Base-by-base conservation (phyloP, 768 basidiomycete species). In the Tylopilus rubrobrunneus region DNA sequence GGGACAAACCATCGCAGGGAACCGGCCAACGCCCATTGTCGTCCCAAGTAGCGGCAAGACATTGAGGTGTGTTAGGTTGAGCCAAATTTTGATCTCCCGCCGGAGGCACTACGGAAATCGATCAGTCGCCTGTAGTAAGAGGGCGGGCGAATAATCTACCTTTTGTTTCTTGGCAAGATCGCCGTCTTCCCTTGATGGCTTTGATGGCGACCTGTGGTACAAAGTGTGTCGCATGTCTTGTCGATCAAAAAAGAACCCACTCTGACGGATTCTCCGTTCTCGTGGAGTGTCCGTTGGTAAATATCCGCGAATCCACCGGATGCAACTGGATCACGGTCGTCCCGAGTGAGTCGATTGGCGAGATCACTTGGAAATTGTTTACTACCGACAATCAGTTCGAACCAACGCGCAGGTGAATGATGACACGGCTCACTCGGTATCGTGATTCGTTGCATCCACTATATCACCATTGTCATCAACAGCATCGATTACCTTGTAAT, bases 1-100 rank as follows among this genome's bases (percentile, higher is more conserved):
- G 2, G 68, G 68, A 45, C 54, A 70, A 23, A 70, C 60, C 61
- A 67, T 56, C 7, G 29, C 7, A 31, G 29, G 29, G 29, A 31
- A 31, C 29, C 29, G 29, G 29, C 8, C 29, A 31, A 31, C 3
- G 3, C 29, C 10, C 7, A 10, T 31, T 31, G 29, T 31, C 29
- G 29, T 31, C 2, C 7, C 10, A 10, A 31, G 29, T 2, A 31
- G 29, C 29, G 7, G 61, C 2, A 69, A 45, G 10, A 68, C 52
- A 33, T 67, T 67, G 21, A 50, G 52, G 33, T 70, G 64, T 11
- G 45, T 37, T 3, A 70, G 55, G 47, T 55, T 41, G 7, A 51
- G 43, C 68, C 68, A 70, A 19, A 67, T 48, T 33, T 51, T 45
- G 43, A 45, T 45, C 43, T 51, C 50, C 34, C 43, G 50, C n/a